Base-by-base conservation (phyloP, 83 land plant genomes). In the Thuja plicata region DNA sequence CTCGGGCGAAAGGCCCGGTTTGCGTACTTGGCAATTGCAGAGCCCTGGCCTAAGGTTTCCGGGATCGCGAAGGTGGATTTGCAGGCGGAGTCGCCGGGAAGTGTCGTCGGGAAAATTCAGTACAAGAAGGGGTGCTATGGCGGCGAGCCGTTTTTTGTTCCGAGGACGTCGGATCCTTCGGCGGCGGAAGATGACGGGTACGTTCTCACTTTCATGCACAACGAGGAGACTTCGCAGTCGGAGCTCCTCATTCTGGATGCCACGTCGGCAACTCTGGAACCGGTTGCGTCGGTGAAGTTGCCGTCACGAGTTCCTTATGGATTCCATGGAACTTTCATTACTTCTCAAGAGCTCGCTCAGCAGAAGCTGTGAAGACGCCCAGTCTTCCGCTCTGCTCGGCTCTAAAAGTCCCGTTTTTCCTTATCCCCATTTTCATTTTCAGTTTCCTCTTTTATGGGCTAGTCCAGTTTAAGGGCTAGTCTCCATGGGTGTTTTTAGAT, bases 41-140 rank as follows among this genome's bases (percentile, higher is more conserved):
- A 95, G 84, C 97, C 95, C 21, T 96, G 97, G 97, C 97, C 97
- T 2, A 95, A 94, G 87, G 91, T 94, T 11, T 91, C 94, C 15
- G 97, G 96, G 40, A 91, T 96, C 71, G 97, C 97, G 41, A 96
- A 96, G 90, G 95, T 96, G 30, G 97, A 96, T 89, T 89, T 96
- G 52, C 32, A 8, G 27, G 89, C 90, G 1, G 4, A 55, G 48
- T 27, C 27, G 2, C 19, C 35, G 62, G 54, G 8, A 19, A 66
- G 17, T 1, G 89, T 90, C 19, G 92, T 92, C n/a, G 86, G 38
- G 4, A 91, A 90, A 87, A 90, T 87, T 79, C 19, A 92, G 84
- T 95, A 93, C 89, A 91, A 92, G 15, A 71, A 45, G 24, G 87
- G 87, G 0, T 88, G 92, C 41, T 96, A 86, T 73, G 98, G 97